These are phyloP conservation scores for Sherardia arvensis DNA, from an alignment of 257 asterid species.

Conservation along the genomic window DNA sequence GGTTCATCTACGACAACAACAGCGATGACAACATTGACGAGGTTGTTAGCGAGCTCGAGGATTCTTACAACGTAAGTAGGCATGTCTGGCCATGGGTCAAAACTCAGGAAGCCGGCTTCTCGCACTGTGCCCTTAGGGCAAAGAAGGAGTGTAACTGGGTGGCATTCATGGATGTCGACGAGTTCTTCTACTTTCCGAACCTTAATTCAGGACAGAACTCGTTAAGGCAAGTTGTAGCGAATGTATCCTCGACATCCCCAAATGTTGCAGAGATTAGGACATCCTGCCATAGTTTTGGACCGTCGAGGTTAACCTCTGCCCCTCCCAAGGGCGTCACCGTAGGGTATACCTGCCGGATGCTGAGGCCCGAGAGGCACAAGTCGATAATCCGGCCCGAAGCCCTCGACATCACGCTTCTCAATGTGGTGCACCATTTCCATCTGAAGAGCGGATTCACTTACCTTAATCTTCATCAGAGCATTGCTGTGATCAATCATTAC, in stretches of 20 bases:
- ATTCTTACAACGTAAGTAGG: conserved; percentile 55
- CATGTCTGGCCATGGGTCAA: conserved; percentile 98
- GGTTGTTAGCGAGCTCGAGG: conserved; percentile 42
- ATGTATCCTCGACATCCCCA: conserved; percentile 43
- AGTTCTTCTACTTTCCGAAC: conserved; percentile 74
- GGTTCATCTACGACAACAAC: conserved; percentile 90
- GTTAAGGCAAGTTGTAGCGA: conserved; percentile 46
- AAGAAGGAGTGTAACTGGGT: conserved; percentile 74
- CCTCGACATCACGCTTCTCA: conserved; percentile 55
- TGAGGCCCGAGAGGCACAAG: conserved; percentile 94
- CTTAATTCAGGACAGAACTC: conserved; percentile 29
- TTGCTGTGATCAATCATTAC: conserved; percentile 63
- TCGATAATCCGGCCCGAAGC: conserved; percentile 75
- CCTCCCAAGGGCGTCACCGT: conserved; percentile 72
- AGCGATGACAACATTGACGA: conserved; percentile 64
- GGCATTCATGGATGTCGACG: conserved; percentile 95
- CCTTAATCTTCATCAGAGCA: conserved; percentile 52
- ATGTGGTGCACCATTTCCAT: conserved; percentile 83
- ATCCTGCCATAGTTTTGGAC: conserved; percentile 87
- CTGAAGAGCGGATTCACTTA: conserved; percentile 50
- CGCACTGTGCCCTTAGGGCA: conserved; percentile 85
- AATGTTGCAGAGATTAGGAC: conserved; percentile 71
- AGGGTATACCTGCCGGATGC: conserved; percentile 89
- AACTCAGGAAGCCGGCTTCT: conserved; percentile 97
- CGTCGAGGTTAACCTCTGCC: conserved; percentile 58